Conservation (phyloP, 73 alveolate species). For the Paramecium octaurelia region DNA sequence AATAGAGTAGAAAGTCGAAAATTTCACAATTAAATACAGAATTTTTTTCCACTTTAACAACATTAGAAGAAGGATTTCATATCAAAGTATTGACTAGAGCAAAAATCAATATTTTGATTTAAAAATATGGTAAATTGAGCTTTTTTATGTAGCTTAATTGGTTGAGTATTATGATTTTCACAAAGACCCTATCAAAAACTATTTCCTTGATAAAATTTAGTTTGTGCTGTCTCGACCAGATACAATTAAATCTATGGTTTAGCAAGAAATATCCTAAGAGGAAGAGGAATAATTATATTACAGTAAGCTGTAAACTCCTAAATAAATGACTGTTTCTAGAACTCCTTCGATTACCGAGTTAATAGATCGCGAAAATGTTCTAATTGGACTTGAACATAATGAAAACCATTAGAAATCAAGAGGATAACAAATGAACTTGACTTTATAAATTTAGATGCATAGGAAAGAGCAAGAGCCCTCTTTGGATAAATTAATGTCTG, state of each 20-base stretch:
- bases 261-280: neutral
- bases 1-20: neutral
- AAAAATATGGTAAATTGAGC: neutral
- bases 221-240: neutral
- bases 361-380: neutral
- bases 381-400: neutral
- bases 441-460: neutral
- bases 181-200: neutral
- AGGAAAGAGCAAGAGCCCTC: neutral
- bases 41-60: neutral
- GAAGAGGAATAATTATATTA: neutral
- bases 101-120: neutral
- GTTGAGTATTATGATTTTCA: constrained; percentile 28
- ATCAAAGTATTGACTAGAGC: neutral
- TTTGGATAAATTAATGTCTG: neutral
- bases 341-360: neutral
- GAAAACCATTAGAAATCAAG: neutral
- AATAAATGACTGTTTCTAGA: neutral
- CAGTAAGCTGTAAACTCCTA: neutral
- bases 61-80: constrained; percentile 1
- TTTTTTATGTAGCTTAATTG: neutral
- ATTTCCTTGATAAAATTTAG: neutral
- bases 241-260: neutral
- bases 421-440: neutral
- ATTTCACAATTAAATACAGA: neutral